A percentile compares a stretch with the other conserved stretches of the same genome.
Conservation (phyloP, 352 stramenopile species). For the Phytophthora hibernalis region DNA sequence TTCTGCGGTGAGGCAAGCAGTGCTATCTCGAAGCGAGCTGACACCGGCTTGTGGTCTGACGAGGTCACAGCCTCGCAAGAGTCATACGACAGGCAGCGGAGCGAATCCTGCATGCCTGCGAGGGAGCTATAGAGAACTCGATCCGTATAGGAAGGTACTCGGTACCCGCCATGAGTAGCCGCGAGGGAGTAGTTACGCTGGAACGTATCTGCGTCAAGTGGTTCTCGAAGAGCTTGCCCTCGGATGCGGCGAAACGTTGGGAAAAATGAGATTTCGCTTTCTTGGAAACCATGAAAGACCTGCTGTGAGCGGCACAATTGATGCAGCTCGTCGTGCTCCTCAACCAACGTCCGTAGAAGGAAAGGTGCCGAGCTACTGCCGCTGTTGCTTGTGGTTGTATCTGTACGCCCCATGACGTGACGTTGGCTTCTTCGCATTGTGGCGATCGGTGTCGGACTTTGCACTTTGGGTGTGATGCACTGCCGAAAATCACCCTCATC, state of each 20-base stretch:
- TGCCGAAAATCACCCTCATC: constrained; percentile 49
- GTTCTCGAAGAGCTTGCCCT: constrained; percentile 47
- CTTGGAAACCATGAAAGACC: constrained; percentile 83
- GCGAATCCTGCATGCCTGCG: constrained; percentile 52
- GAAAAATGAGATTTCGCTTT: constrained; percentile 75
- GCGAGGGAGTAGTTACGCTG: constrained; percentile 71
- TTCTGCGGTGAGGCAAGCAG: constrained; percentile 20
- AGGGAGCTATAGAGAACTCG: constrained; percentile 87
- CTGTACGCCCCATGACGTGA: constrained; percentile 13
- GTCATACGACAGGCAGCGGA: constrained; percentile 76
- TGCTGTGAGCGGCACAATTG: constrained; percentile 65
- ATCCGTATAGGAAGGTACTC: constrained; percentile 91
- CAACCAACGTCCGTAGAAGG: constrained; percentile 48
- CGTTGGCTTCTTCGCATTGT: constrained; percentile 4
- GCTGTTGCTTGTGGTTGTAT: constrained; percentile 32
- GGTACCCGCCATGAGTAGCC: constrained; percentile 62
- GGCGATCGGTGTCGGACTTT: constrained; percentile 33
- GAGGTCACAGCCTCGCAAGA: constrained; percentile 78
- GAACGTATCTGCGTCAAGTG: constrained; percentile 44
- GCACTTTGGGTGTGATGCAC: constrained; percentile 56
- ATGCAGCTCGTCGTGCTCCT: constrained; percentile 80
- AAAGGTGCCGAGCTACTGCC: constrained; percentile 31
- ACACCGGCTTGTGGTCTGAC: constrained; percentile 89
- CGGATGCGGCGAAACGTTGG: constrained; percentile 83
- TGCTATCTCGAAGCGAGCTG: constrained; percentile 63